Conservation (phyloP, 1,284 basidiomycete species). For the Retiboletus flavoniger region DNA sequence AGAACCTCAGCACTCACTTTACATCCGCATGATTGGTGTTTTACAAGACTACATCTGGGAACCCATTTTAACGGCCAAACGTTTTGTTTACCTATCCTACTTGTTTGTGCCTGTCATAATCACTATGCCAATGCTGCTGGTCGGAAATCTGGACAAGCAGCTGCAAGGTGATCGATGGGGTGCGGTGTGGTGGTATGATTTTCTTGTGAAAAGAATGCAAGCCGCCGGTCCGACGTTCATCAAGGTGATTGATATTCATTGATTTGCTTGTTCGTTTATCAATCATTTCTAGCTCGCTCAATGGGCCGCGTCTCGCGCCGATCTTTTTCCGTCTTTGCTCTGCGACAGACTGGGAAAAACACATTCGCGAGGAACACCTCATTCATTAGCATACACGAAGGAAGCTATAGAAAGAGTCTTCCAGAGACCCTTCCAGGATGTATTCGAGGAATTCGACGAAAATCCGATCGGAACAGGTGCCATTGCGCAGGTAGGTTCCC, state of each 20-base stretch:
- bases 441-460: constrained; percentile 90
- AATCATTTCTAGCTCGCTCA: constrained; percentile 73
- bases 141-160: constrained; percentile 61
- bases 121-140: constrained; percentile 79
- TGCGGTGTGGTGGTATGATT: constrained; percentile 93
- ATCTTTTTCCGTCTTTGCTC: constrained; percentile 91
- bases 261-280: constrained; percentile 8
- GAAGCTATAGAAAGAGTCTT: constrained; percentile 85
- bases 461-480: constrained; percentile 95
- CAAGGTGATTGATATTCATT: constrained; percentile 59
- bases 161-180: constrained; percentile 77
- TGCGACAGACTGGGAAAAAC: constrained; percentile 85
- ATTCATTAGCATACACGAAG: constrained; percentile 82
- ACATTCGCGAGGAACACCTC: constrained; percentile 88
- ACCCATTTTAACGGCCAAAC: constrained; percentile 78
- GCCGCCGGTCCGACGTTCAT: constrained; percentile 95
- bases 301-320: constrained; percentile 96
- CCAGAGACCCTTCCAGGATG: constrained; percentile 76
- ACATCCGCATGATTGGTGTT: constrained; percentile 43
- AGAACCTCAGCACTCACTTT: constrained; percentile 52
- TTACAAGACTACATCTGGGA: constrained; percentile 71
- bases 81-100: constrained; percentile 82
- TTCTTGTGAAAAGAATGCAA: constrained; percentile 90
- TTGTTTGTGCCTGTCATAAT: constrained; percentile 90
- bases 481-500: constrained; percentile 81